Evolutionary conservation across 2,329 filamentous ascomycete genomes (phyloP).

Genomic region (Stenocarpella maydis): DNA sequence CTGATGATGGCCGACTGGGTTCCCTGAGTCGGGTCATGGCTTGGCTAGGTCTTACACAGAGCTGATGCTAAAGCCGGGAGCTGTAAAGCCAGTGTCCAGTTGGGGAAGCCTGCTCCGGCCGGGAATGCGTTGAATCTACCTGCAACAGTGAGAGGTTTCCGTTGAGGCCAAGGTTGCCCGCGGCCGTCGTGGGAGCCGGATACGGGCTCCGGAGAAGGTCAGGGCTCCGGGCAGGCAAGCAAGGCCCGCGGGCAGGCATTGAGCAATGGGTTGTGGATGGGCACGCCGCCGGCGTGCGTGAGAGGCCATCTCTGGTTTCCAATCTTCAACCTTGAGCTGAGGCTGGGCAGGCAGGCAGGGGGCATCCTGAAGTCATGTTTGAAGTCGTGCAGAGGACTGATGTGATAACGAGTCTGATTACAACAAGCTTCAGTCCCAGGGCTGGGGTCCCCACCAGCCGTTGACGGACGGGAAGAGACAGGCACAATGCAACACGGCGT

Average conservation of each 20-base stretch:
- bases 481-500: not conserved
- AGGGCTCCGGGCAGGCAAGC: conserved; percentile 12
- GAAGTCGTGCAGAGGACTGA: not conserved
- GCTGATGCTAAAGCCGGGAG: not conserved
- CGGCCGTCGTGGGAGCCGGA: not conserved
- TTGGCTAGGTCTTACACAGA: conserved; percentile 11
- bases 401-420: not conserved
- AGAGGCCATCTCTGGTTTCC: not conserved
- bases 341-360: not conserved
- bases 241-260: not conserved
- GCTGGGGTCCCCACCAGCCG: too few species aligned
- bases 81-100: conserved; percentile 7
- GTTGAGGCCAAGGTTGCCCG: not conserved
- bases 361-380: not conserved
- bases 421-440: conserved; percentile 10
- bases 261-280: not conserved
- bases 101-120: conserved; percentile 15
- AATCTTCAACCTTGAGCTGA: conserved; percentile 4
- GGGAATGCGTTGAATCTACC: conserved; percentile 8
- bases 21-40: conserved; percentile 14
- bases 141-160: conserved; percentile 21
- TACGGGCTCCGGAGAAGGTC: not conserved
- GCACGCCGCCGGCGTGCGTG: not conserved
- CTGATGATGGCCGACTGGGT: conserved; percentile 1
- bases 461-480: conserved; percentile 1